Percentiles rank a stretch among this genome's conserved stretches.
These are phyloP conservation scores for Excoecaria agallocha DNA, from an alignment of 345 rosid species.

Conservation along the genomic window DNA sequence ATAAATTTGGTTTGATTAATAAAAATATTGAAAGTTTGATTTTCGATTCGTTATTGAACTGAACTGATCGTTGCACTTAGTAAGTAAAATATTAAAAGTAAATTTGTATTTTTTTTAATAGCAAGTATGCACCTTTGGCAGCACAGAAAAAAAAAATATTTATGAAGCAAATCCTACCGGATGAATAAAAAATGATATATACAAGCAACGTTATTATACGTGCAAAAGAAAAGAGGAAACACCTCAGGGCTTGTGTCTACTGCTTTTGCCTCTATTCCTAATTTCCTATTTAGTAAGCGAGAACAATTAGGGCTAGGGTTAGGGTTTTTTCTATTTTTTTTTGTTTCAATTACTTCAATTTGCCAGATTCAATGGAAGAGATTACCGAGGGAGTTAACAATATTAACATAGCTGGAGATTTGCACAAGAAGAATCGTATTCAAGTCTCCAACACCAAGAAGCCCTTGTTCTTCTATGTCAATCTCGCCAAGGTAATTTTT, in stretches of 20 bases:
- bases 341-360: neutral
- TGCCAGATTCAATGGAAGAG: slow-evolving; percentile 54
- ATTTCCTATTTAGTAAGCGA: neutral
- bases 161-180: no score
- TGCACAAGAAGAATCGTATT: slow-evolving; percentile 76
- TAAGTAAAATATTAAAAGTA: no score
- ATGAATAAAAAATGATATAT: no score
- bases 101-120: no score
- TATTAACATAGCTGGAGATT: slow-evolving; percentile 50
- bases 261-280: neutral
- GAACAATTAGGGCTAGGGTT: neutral
- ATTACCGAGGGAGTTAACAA: slow-evolving; percentile 63
- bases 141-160: no score
- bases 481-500: slow-evolving; percentile 78
- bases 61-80: no score
- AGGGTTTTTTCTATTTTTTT: neutral
- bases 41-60: no score
- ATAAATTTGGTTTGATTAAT: no score
- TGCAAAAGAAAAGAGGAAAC: neutral
- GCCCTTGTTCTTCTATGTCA: slow-evolving; percentile 90
- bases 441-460: slow-evolving; percentile 95
- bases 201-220: no score
- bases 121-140: no score
- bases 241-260: neutral
- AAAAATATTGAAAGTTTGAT: no score